Evolutionary conservation across 1,284 basidiomycete genomes (phyloP), one percentile per base, ranked within the genome.

Genomic region (Crepidotus sp.): DNA sequence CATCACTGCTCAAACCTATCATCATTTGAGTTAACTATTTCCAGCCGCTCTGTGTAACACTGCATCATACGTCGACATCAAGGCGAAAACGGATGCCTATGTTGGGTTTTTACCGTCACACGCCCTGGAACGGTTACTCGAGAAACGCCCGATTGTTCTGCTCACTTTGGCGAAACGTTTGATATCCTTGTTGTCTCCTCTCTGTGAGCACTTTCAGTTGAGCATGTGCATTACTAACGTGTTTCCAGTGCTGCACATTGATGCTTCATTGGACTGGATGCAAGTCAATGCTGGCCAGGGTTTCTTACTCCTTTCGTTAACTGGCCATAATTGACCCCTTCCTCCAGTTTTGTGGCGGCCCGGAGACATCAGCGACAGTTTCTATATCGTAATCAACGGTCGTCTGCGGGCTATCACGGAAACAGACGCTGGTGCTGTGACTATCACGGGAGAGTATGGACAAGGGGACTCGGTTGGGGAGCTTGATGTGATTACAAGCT

Each of bases 301-400:
- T 48, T 25, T 18, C n/a, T 1, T 36, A 8, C 10, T 15, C 14
- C 14, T 7, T 36, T 19, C 1, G 11, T 3, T 25, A 0, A n/a
- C 4, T 26, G 11, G 14, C 36, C 22, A n/a, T 37, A 6, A 19
- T 29, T 42, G 29, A 43, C 38, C 27, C 5, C 15, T 11, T 9
- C 33, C 21, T 14, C 7, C 36, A 52, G 82, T 93, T 30, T 72
- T 96, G 40, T 98, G 93, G 80, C 77, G 94, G 19, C 86, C 95
- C 33, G 82, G 89, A 25, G 96, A 98, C 54, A 70, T 67, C 19
- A 89, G 84, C 59, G 90, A 96, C 57, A 94, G 92, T 57, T 97
- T 98, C 64, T 98, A 96, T 63, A 96, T 99, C 44, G 91, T 98
- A 54, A 94, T 98, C 65, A 98, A 98, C 58, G 95, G 95, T 30